Base-by-base conservation (phyloP, 1,284 basidiomycete species). In the Pyrrhoderma noxium region DNA sequence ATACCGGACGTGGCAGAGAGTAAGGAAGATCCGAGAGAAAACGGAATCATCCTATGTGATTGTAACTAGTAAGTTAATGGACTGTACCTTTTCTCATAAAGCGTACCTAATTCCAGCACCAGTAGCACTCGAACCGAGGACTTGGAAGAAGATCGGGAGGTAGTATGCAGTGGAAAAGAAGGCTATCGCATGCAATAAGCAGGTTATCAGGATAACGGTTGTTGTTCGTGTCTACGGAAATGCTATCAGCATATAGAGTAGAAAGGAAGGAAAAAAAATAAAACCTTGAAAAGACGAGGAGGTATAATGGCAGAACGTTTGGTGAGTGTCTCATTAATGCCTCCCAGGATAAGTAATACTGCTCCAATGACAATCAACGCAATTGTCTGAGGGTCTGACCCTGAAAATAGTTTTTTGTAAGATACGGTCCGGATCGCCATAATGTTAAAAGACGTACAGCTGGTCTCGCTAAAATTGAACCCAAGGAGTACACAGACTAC, bases 401-500 rank as follows among this genome's bases (percentile, higher is more conserved):
- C 70, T 71, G 19, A 19, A 3, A 39, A 9, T 9, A 22, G 22
- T 9, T 52, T 19, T 35, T 11, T 31, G 31, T 18, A 19, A 9
- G 19, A 48, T 25, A 48, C 3, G 14, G 19, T 9, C 23, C 27
- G 27, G n/a, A n/a, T n/a, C n/a, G n/a, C n/a, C n/a, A 31, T 31
- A 31, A 31, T 31, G 11, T 31, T 31, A 31, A 31, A 11, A 39
- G 22, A 64, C 78, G 60, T 57, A 85, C 85, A 89, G 53, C 67
- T 70, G 0, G 71, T 77, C 63, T 89, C 80, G 59, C 85, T 79
- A 56, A 76, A 79, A 65, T 85, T 85, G 65, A 96, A 93, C 0
- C 93, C 93, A 9, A 95, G 70, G 14, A 96, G 74, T 14, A 96
- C 63, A 49, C 84, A 80, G 3, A 91, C 73, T 14, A 89, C 78